Evolutionary conservation across 345 rosid genomes (phyloP), one percentile per base, ranked within the genome.

Genomic region (Euphorbia lathyris): DNA sequence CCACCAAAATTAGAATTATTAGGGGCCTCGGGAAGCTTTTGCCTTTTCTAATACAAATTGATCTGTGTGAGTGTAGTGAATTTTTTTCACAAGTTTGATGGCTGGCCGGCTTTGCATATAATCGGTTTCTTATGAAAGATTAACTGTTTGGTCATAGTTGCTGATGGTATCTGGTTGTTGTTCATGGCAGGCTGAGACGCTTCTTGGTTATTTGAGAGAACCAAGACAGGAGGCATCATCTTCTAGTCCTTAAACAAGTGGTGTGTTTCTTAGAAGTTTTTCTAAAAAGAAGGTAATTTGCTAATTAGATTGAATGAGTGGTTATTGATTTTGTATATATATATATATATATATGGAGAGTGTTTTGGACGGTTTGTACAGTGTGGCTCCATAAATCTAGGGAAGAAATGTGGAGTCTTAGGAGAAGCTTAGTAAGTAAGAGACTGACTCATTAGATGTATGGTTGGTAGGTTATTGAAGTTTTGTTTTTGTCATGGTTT

Each of bases 161-260:
- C 38, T 63, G 17, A 58, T 66, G 65, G 63, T 58, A 71, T 34
- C 29, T 80, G 26, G 58, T 34, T 59, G 8, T 17, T 59, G 11
- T 20, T 63, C 7, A n/a, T 45, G 55, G 84, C 89, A 95, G 99
- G 99, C 99, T 40, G 99, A 92, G 80, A 92, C 79, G 17, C 97
- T 90, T 29, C 87, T 90, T 59, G 85, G 83, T 57, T 86, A 90
- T 81, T 83, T 90, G 64, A 73, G 96, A 74, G 96, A 84, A 74
- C 86, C 88, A 42, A 83, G 96, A 68, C 84, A 84, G 50, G 89
- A 86, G 60, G 85, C 87, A 43, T 77, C 85, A 0, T 80, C 87
- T 26, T 79, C 87, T 43, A 86, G 79, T 77, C 88, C 90, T 63
- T 86, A 69, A 84, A 47, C 52, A 43, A 36, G 55, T 63, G 57